Percentiles rank a stretch among this genome's conserved stretches.
phyloP scores from a whole-genome alignment of 2,329 filamentous ascomycete genomes.

The Xylariaceae sp. region DNA sequence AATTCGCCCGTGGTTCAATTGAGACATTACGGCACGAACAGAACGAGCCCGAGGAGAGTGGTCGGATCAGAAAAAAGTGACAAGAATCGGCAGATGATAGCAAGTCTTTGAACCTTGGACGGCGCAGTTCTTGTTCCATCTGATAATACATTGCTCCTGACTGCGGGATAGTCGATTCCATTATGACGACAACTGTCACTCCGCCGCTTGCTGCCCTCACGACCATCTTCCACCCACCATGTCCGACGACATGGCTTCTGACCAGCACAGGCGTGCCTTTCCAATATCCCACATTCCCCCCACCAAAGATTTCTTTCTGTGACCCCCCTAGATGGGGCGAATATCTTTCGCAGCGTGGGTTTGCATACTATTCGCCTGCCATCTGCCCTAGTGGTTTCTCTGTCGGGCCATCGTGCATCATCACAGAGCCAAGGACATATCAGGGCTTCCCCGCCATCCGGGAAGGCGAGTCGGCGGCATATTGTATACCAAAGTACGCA shows the following conservation, averaged over 20 bases:
- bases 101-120: too few relatives aligned
- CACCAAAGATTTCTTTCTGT: constrained; percentile 25
- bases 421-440: constrained; percentile 27
- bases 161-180: not conserved
- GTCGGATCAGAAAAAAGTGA: not conserved
- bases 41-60: not conserved
- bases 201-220: constrained; percentile 35
- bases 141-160: not conserved
- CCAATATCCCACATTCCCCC: constrained; percentile 35
- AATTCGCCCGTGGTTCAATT: not conserved
- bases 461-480: constrained; percentile 24
- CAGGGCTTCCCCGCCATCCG: constrained; percentile 23
- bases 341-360: constrained; percentile 34
- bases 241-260: constrained; percentile 36
- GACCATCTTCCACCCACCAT: constrained; percentile 38
- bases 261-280: constrained; percentile 36
- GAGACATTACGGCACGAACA: not conserved
- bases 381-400: constrained; percentile 24
- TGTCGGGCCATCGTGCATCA: constrained; percentile 21
- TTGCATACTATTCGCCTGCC: constrained; percentile 28
- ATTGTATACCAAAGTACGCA: constrained; percentile 28
- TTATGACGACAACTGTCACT: constrained; percentile 15
- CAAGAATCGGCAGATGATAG: too few relatives aligned
- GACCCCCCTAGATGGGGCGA: constrained; percentile 34
- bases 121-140: too few relatives aligned